Evolutionary conservation across 768 basidiomycete genomes (phyloP).

Genomic region (Hericium rajendrae): DNA sequence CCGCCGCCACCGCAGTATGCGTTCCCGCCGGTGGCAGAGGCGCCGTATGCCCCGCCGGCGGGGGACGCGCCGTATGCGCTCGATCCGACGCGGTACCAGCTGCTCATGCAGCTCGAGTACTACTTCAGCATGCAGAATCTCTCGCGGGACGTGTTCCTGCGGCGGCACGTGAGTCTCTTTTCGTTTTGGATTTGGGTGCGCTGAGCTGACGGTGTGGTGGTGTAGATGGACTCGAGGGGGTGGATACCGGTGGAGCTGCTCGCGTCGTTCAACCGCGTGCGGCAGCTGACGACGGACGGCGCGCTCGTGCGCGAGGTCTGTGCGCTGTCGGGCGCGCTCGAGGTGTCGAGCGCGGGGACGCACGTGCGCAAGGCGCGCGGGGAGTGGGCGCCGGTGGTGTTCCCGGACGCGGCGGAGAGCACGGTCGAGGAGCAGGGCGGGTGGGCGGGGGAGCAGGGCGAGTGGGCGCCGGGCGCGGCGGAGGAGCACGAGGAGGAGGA

Average conservation of each 20-base stretch:
- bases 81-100: slow-evolving; percentile 55
- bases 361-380: slow-evolving; percentile 57
- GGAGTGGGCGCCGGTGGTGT: slow-evolving; percentile 50
- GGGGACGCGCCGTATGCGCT: slow-evolving; percentile 43
- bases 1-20: slow-evolving; percentile 21
- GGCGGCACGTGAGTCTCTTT: slow-evolving; percentile 51
- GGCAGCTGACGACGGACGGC: slow-evolving; percentile 47
- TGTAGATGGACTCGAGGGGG: slow-evolving; percentile 81
- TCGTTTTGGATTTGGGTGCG: not conserved
- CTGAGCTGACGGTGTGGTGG: not conserved
- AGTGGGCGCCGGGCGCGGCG: not conserved
- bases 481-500: slow-evolving; percentile 3
- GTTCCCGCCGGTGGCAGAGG: slow-evolving; percentile 7
- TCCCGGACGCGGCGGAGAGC: slow-evolving; percentile 53
- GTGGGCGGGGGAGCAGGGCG: not conserved
- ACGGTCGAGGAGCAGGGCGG: slow-evolving; percentile 20
- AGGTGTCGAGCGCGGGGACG: slow-evolving; percentile 44
- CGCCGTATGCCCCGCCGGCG: slow-evolving; percentile 28
- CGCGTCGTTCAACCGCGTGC: slow-evolving; percentile 82
- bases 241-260: slow-evolving; percentile 80
- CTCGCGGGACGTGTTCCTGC: slow-evolving; percentile 76
- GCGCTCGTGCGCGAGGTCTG: slow-evolving; percentile 65
- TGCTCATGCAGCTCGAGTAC: slow-evolving; percentile 84
- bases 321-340: slow-evolving; percentile 52
- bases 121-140: slow-evolving; percentile 88